Evolutionary conservation across 2,329 filamentous ascomycete species (phyloP).

Genomic region (Aspergillus terreus): DNA sequence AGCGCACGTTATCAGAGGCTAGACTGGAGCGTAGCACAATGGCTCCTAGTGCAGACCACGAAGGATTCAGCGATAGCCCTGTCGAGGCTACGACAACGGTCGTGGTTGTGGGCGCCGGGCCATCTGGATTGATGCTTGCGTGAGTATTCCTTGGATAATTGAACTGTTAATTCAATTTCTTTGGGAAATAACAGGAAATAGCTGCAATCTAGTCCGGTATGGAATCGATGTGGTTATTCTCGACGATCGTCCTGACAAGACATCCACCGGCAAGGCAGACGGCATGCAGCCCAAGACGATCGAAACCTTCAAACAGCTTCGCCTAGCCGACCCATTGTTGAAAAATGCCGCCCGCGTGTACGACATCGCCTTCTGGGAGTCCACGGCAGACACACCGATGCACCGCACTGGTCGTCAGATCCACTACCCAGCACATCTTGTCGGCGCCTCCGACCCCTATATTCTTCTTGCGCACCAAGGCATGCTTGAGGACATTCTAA

Average conservation of each 20-base stretch:
- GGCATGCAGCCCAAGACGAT: constrained; percentile 75
- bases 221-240: constrained; percentile 64
- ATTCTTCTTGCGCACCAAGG: constrained; percentile 64
- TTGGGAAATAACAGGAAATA: constrained; percentile 21
- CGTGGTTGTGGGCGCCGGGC: constrained; percentile 42
- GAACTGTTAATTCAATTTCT: background rate
- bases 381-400: constrained; percentile 49
- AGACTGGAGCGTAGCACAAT: constrained; percentile 13
- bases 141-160: constrained; percentile 14
- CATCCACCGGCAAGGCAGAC: constrained; percentile 65
- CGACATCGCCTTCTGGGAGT: constrained; percentile 68
- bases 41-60: constrained; percentile 25
- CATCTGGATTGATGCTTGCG: constrained; percentile 44
- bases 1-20: background rate
- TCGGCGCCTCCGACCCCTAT: constrained; percentile 52
- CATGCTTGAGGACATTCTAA: constrained; percentile 68
- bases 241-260: constrained; percentile 66
- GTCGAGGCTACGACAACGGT: constrained; percentile 24
- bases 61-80: constrained; percentile 20
- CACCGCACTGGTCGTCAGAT: constrained; percentile 62
- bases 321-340: constrained; percentile 65
- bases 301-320: constrained; percentile 70
- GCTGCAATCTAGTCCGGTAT: constrained; percentile 58
- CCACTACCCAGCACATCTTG: constrained; percentile 58
- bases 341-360: constrained; percentile 66